Conservation (phyloP, 2,329 filamentous ascomycete species). For the Geosmithia putterillii region DNA sequence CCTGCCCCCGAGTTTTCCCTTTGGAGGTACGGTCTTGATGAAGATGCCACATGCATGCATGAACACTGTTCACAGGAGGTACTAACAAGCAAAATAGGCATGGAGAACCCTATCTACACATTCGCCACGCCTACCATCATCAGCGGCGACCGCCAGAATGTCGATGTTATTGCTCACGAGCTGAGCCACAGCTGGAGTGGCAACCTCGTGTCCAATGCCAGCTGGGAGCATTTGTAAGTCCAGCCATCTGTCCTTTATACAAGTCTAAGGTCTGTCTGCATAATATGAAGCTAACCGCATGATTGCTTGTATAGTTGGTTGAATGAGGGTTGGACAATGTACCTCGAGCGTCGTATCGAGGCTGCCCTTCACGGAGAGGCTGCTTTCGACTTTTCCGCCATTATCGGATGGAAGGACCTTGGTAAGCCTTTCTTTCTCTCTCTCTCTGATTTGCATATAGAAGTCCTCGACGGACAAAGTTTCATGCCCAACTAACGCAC, state of each 20-base stretch:
- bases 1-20: constrained; percentile 80
- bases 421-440: constrained; percentile 22
- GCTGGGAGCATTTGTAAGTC: constrained; percentile 67
- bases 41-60: not conserved
- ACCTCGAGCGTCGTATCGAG: constrained; percentile 78
- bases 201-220: constrained; percentile 67
- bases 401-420: constrained; percentile 89
- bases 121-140: constrained; percentile 94
- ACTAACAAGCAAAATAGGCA: constrained; percentile 29
- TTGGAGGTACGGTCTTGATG: constrained; percentile 48
- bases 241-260: no score
- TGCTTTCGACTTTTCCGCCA: constrained; percentile 85
- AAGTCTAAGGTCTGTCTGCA: constrained; percentile 2
- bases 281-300: no score
- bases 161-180: constrained; percentile 93
- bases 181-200: constrained; percentile 72
- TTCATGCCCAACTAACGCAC: not conserved
- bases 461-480: no score
- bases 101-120: constrained; percentile 91
- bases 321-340: constrained; percentile 84
- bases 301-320: constrained; percentile 36
- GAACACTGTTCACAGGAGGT: not conserved
- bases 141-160: constrained; percentile 78
- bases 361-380: constrained; percentile 68
- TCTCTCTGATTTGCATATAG: not conserved